phyloP scores from a whole-genome alignment of 192 early-diverging fungal genomes.

The Gaertneriomyces semiglobifer region DNA sequence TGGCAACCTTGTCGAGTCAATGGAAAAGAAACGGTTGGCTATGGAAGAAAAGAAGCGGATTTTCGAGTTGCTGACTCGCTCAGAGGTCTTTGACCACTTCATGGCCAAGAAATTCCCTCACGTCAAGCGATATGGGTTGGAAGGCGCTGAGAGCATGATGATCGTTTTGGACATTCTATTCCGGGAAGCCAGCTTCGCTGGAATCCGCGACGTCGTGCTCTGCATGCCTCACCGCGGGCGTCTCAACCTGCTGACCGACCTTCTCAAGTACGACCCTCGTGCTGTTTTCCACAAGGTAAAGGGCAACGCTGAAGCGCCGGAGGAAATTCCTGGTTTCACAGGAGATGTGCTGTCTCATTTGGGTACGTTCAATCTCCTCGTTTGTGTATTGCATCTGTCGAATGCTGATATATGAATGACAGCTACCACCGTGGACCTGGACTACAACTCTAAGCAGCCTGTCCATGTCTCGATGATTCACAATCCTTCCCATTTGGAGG shows the following conservation, averaged over 20 bases:
- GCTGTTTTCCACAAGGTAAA: slow-evolving; percentile 92
- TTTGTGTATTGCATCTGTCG: neutral
- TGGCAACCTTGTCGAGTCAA: slow-evolving; percentile 77
- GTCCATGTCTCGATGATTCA: slow-evolving; percentile 87
- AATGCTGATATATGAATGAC: slow-evolving; percentile 1
- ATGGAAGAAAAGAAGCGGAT: slow-evolving; percentile 70
- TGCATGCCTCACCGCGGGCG: slow-evolving; percentile 98
- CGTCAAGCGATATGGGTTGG: slow-evolving; percentile 93
- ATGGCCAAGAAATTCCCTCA: slow-evolving; percentile 96
- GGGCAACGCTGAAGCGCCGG: slow-evolving; percentile 87
- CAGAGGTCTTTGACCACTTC: slow-evolving; percentile 94
- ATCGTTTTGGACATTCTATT: slow-evolving; percentile 24
- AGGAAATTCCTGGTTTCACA: slow-evolving; percentile 61
- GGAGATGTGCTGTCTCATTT: slow-evolving; percentile 93
- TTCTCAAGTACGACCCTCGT: slow-evolving; percentile 75
- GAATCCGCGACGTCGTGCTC: slow-evolving; percentile 78
- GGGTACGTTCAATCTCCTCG: slow-evolving; percentile 26
- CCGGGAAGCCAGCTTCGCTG: slow-evolving; percentile 74
- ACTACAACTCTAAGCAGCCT: slow-evolving; percentile 53
- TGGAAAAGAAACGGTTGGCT: slow-evolving; percentile 53
- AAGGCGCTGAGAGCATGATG: slow-evolving; percentile 96
- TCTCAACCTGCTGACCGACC: slow-evolving; percentile 86
- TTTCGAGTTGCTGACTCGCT: slow-evolving; percentile 70
- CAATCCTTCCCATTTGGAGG: slow-evolving; percentile 96
- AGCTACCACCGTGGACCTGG: slow-evolving; percentile 73